These are phyloP conservation scores for Vachellia pachyceras DNA, from an alignment of 306 rosid genomes.

Conservation along the genomic window DNA sequence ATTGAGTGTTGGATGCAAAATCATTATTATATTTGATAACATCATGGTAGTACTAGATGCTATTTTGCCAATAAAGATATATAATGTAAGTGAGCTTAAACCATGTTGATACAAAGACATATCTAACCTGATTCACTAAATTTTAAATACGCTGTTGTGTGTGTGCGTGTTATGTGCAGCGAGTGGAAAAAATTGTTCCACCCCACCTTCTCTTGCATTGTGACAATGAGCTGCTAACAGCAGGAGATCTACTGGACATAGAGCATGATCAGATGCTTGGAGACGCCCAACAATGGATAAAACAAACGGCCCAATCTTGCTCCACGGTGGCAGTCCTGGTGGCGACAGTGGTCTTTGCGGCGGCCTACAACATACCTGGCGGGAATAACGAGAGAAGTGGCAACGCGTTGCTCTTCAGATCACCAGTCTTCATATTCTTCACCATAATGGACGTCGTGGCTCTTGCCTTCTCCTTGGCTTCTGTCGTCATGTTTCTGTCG, in stretches of 20 bases:
- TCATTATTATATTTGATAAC: too few relatives aligned
- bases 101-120: too few relatives aligned
- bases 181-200: conserved; percentile 27
- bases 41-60: too few relatives aligned
- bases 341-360: conserved; percentile 44
- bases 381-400: neutral
- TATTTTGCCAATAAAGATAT: too few relatives aligned
- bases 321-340: conserved; percentile 39
- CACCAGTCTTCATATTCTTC: conserved; percentile 40
- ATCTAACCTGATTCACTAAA: too few relatives aligned
- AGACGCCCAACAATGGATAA: conserved; percentile 36
- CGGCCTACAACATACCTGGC: conserved; percentile 38
- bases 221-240: neutral
- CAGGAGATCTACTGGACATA: conserved; percentile 1
- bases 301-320: conserved; percentile 39
- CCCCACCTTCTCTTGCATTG: neutral
- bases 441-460: conserved; percentile 40
- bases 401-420: neutral
- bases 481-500: conserved; percentile 52
- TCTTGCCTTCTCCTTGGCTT: conserved; percentile 40
- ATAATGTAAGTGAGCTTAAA: too few relatives aligned
- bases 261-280: neutral
- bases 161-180: conserved; percentile 28
- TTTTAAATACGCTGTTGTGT: too few relatives aligned
- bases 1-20: too few relatives aligned